These are phyloP conservation scores for Thraustotheca clavata DNA, from an alignment of 352 stramenopile species.

Conservation along the genomic window DNA sequence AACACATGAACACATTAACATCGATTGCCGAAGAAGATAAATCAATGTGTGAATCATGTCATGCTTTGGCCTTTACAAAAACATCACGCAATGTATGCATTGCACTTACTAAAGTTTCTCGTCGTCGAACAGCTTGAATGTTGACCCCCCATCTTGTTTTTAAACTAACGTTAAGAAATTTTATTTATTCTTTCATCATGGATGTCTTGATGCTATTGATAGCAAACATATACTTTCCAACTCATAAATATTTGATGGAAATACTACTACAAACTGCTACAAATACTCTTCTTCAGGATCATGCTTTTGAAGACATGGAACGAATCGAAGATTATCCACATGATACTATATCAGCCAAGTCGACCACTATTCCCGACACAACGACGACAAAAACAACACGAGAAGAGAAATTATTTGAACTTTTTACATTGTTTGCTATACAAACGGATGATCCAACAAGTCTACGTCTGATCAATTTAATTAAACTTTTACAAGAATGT, in stretches of 20 bases:
- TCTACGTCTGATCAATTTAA: constrained; percentile 54
- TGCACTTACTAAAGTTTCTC: constrained; percentile 5
- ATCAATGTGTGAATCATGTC: background rate
- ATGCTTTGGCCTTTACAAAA: background rate
- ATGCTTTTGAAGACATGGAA: background rate
- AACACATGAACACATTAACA: background rate
- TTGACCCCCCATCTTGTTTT: background rate
- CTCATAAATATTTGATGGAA: background rate
- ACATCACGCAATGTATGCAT: constrained; percentile 3
- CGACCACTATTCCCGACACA: background rate
- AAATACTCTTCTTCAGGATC: constrained; percentile 13
- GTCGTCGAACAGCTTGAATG: background rate
- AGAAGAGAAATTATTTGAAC: constrained; percentile 65
- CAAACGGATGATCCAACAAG: constrained; percentile 67
- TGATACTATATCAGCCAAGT: too few relatives aligned
- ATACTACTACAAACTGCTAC: background rate
- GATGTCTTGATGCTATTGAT: background rate
- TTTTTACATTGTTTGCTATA: constrained; percentile 66
- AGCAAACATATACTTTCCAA: background rate
- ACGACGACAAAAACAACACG: background rate
- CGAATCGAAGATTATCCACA: background rate
- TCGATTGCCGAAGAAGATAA: background rate
- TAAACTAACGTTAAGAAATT: background rate
- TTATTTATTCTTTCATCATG: background rate
- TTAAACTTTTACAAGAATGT: constrained; percentile 72